Percentiles rank a stretch among this genome's conserved stretches.
phyloP scores from a whole-genome alignment of 208 protist species.

The Lotmaria passim region DNA sequence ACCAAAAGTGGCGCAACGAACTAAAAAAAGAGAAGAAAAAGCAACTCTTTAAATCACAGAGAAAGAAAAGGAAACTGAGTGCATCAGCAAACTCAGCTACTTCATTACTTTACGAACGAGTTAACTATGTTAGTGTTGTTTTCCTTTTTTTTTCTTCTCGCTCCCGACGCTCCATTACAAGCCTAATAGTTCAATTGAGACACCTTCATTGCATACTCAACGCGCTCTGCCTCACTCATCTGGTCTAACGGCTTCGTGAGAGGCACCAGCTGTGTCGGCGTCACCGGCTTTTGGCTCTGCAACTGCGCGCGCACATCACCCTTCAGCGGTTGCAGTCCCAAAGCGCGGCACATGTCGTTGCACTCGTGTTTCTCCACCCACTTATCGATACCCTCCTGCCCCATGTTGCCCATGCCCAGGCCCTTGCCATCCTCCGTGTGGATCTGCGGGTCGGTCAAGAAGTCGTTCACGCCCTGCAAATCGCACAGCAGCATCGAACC shows the following conservation, averaged over 20 bases:
- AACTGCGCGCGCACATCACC: slow-evolving; percentile 46
- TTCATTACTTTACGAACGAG: no score
- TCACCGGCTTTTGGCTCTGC: slow-evolving; percentile 51
- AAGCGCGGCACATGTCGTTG: slow-evolving; percentile 69
- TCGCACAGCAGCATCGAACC: slow-evolving; percentile 83
- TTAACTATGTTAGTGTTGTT: no score
- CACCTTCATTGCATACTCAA: slow-evolving; percentile 69
- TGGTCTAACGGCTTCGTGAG: slow-evolving; percentile 72
- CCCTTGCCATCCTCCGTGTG: slow-evolving; percentile 82
- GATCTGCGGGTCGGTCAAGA: slow-evolving; percentile 87
- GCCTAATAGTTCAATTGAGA: slow-evolving; percentile 62
- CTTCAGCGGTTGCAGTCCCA: slow-evolving; percentile 57
- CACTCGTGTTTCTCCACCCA: slow-evolving; percentile 78
- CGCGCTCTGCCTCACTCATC: slow-evolving; percentile 75
- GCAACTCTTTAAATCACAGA: no score
- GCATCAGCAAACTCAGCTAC: no score
- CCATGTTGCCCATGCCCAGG: slow-evolving; percentile 85
- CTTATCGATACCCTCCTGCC: slow-evolving; percentile 81
- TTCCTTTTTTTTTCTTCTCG: no score
- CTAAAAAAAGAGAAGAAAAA: no score
- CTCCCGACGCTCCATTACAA: no score
- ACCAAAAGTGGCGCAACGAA: no score
- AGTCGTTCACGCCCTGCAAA: slow-evolving; percentile 83
- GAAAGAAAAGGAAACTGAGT: no score
- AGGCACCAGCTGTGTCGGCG: slow-evolving; percentile 56